Evolutionary conservation across 2,329 filamentous ascomycete species (phyloP), one percentile per base, ranked within the genome.

Genomic region (Didymella arachidicola): DNA sequence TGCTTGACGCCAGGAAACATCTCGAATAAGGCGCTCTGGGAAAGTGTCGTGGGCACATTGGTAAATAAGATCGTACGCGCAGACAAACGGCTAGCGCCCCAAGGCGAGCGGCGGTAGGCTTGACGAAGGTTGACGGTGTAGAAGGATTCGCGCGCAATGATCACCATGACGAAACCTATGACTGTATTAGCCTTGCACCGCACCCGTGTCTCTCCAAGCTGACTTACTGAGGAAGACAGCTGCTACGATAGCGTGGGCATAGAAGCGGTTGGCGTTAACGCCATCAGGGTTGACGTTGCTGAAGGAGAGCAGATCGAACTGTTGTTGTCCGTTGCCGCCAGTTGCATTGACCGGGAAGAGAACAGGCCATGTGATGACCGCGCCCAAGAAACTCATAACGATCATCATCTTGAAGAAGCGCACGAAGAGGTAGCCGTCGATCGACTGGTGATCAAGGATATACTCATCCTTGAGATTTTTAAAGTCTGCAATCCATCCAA

Each of bases 401-500:
- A 81, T 72, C 41, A 80, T 73, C 52, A 81, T 68, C 64, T 79
- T 80, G 65, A 82, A 77, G 64, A 79, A 81, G 38, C 81, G 74
- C 44, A 83, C 70, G 58, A 79, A 82, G 14, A 83, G 73, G 54
- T 79, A 82, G 29, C 79, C 80, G 63, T 83, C 81, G 46, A 83
- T 77, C 11, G 80, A 81, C 61, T 80, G 78, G 66, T 81, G 80
- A 61, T 80, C 77, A 45, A 83, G 75, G 22, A 83, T 76, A 59
- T 79, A 80, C 34, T 71, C 71, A 65, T 82, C 80, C 29, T 76
- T 69, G 43, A 82, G 78, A 66, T 63, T 68, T 25, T 74, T 71
- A 62, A 81, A 81, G 54, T 80, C 77, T 7, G 72, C 75, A 50
- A 87, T 79, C 84, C 85, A 87, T 63, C 83, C 82, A 47, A 86